These are phyloP conservation scores for Diddensiella santjacobensis DNA, from an alignment of 805 yeast species.

Conservation along the genomic window DNA sequence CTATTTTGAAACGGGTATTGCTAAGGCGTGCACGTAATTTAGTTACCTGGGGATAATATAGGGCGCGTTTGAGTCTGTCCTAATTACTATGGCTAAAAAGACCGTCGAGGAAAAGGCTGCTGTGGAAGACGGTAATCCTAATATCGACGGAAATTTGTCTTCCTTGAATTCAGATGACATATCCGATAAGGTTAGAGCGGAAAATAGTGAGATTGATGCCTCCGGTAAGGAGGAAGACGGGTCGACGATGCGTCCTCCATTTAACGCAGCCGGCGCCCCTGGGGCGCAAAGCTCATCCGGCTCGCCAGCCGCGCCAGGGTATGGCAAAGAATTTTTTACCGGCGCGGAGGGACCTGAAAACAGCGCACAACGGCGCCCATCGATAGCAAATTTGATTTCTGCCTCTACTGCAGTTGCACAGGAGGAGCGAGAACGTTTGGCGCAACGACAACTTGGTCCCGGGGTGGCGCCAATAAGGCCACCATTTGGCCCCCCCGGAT, in stretches of 20 bases:
- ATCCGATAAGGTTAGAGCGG: not conserved
- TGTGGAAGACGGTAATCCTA: not conserved
- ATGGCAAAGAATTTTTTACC: not conserved
- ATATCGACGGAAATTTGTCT: slow-evolving; percentile 4
- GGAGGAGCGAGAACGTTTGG: not conserved
- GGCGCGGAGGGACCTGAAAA: slow-evolving; percentile 4
- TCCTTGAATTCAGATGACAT: not conserved
- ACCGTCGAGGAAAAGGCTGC: not conserved
- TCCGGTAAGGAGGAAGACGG: not conserved
- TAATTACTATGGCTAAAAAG: slow-evolving; percentile 1
- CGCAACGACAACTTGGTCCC: not conserved
- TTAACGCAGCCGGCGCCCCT: not conserved
- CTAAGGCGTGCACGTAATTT: no score
- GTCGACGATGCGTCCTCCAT: not conserved
- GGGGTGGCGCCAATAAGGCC: not conserved
- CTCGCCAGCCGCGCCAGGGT: slow-evolving; percentile 3
- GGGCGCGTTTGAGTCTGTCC: no score
- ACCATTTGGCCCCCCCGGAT: not conserved
- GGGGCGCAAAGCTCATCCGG: not conserved
- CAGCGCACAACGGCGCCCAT: slow-evolving; percentile 17
- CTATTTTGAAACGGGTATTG: no score
- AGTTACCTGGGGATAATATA: no score
- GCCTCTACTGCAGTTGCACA: slow-evolving; percentile 11
- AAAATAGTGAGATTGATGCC: not conserved
- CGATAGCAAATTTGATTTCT: slow-evolving; percentile 18